Percentiles rank a stretch among this genome's conserved stretches.
These are phyloP conservation scores for Secale cereale DNA, from an alignment of 176 grass and related monocot species.

Conservation along the genomic window DNA sequence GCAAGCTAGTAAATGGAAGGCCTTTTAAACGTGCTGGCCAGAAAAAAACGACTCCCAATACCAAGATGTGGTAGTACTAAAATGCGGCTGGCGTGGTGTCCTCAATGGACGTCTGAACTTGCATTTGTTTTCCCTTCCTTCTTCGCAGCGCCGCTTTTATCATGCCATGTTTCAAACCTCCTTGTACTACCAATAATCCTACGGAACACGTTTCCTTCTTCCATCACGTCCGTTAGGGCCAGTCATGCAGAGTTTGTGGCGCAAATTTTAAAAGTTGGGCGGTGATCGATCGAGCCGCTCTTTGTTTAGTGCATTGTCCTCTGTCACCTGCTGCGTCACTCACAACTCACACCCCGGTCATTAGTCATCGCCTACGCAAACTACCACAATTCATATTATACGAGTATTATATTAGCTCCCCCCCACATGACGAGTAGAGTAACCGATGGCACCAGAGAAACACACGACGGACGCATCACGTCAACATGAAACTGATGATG, in stretches of 20 bases:
- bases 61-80: background rate
- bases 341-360: background rate
- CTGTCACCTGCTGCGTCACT: background rate
- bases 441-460: background rate
- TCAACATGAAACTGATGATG: no score
- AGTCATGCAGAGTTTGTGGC: background rate
- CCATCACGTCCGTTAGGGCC: background rate
- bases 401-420: background rate
- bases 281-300: no score
- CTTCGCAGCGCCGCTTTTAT: background rate
- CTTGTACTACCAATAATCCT: background rate
- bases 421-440: background rate
- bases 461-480: background rate
- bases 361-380: background rate
- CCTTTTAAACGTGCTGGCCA: conserved; percentile 5
- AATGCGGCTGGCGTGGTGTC: background rate
- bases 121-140: background rate
- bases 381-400: background rate
- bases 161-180: background rate
- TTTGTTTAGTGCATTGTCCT: background rate
- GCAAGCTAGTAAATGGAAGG: background rate
- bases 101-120: background rate
- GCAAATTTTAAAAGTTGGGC: background rate
- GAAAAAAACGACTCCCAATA: background rate
- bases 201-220: background rate